Percentiles rank a stretch among this genome's conserved stretches.
Conservation (phyloP, 106 monocot species). For the Iris macrosiphon region DNA sequence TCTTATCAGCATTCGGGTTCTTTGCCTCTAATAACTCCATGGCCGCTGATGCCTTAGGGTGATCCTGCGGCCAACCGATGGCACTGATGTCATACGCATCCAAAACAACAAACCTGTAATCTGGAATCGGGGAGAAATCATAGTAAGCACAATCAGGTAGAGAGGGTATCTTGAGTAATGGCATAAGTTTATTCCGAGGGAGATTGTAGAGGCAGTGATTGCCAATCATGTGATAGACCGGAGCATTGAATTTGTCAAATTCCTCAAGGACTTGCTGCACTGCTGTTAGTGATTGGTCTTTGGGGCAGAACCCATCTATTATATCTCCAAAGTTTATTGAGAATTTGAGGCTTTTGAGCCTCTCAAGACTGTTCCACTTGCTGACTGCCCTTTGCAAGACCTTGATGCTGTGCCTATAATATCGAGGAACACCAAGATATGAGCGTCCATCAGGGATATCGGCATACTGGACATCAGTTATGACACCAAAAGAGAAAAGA, state of each 20-base stretch:
- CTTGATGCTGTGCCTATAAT: conserved; percentile 41
- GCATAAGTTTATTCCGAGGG: conserved; percentile 35
- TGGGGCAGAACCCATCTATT: conserved; percentile 84
- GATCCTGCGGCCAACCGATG: conserved; percentile 68
- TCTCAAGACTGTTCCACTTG: conserved; percentile 30
- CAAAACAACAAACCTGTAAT: conserved; percentile 44
- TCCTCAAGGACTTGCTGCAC: conserved; percentile 51
- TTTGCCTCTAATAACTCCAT: conserved; percentile 41
- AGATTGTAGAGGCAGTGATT: conserved; percentile 97
- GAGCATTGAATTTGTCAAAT: conserved; percentile 60
- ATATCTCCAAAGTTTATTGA: conserved; percentile 60
- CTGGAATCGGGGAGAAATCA: conserved; percentile 71
- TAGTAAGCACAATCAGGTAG: conserved; percentile 43
- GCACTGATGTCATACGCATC: conserved; percentile 79
- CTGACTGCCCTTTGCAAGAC: conserved; percentile 31
- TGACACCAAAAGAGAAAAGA: conserved; percentile 44
- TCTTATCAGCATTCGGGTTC: conserved; percentile 80
- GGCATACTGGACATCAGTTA: conserved; percentile 42
- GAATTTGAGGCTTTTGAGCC: conserved; percentile 21
- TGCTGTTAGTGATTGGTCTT: conserved; percentile 34
- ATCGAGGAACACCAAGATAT: conserved; percentile 34
- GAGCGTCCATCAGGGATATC: conserved; percentile 50
- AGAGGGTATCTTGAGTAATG: conserved; percentile 56
- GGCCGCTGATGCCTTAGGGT: conserved; percentile 46
- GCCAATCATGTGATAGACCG: conserved; percentile 82